A percentile compares a stretch with the other conserved stretches of the same genome.
phyloP scores from a whole-genome alignment of 1,139 yeast species.

The Blastobotrys malaysiensis region DNA sequence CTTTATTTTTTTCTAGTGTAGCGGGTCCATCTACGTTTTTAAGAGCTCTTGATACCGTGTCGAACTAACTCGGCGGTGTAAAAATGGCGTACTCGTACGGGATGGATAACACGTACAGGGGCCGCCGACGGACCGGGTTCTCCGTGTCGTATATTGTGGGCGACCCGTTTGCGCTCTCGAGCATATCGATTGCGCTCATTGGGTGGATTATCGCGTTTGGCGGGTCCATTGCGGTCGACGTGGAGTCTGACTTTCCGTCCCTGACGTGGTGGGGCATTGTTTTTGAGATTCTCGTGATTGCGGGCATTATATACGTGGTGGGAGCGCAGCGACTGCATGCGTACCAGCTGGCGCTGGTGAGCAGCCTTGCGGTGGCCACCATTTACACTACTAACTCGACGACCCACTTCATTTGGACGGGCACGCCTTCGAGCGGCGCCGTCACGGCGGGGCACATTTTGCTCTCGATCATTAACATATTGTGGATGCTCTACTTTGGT shows the following conservation, averaged over 20 bases:
- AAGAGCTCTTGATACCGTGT: too few relatives aligned
- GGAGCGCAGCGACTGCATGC: conserved; percentile 64
- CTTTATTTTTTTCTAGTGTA: background rate
- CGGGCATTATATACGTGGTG: conserved; percentile 53
- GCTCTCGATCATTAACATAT: conserved; percentile 63
- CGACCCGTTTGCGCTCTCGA: conserved; percentile 39
- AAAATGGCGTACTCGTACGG: background rate
- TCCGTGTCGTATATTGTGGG: conserved; percentile 28
- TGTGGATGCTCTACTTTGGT: conserved; percentile 81
- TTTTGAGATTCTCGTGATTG: conserved; percentile 60
- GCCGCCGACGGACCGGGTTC: conserved; percentile 13
- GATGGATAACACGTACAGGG: background rate
- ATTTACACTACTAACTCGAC: conserved; percentile 80
- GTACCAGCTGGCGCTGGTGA: conserved; percentile 58
- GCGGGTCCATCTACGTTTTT: too few relatives aligned
- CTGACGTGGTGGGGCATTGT: conserved; percentile 99
- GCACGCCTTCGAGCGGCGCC: conserved; percentile 64
- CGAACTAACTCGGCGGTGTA: background rate
- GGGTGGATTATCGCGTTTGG: conserved; percentile 82
- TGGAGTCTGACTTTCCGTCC: conserved; percentile 51
- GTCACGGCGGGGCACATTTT: conserved; percentile 92
- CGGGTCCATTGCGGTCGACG: conserved; percentile 57
- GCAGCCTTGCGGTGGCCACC: conserved; percentile 59
- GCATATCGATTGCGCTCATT: conserved; percentile 33
- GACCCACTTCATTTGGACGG: conserved; percentile 67